phyloP scores from a whole-genome alignment of 495 filamentous ascomycete species.

The Cudoniella acicularis region DNA sequence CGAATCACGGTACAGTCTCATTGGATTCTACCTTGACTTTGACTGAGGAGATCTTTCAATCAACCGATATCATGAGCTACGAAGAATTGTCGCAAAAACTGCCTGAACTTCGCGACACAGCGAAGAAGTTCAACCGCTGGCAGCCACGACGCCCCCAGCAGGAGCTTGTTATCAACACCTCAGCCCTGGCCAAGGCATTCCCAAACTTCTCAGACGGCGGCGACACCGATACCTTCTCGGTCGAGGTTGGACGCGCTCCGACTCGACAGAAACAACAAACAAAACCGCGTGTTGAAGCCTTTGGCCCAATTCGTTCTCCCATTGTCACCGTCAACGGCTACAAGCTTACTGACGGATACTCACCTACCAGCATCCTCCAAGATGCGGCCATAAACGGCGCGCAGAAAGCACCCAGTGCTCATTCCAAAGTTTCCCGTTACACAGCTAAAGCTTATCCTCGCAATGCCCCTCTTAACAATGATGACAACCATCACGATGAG shows the following conservation, averaged over 20 bases:
- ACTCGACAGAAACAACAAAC: neutral
- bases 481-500: too few species aligned
- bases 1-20: constrained; percentile 25
- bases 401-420: too few species aligned
- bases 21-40: constrained; percentile 9
- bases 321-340: constrained; percentile 3
- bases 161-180: constrained; percentile 20
- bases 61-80: constrained; percentile 9
- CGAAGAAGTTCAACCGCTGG: constrained; percentile 25
- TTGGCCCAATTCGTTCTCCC: constrained; percentile 10
- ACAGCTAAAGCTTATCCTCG: too few species aligned
- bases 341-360: too few species aligned
- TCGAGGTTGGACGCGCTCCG: constrained; percentile 12
- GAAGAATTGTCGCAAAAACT: constrained; percentile 8
- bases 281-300: constrained; percentile 7
- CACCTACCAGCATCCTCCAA: too few species aligned
- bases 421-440: too few species aligned
- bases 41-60: constrained; percentile 12
- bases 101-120: constrained; percentile 22
- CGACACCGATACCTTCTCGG: constrained; percentile 8
- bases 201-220: constrained; percentile 20
- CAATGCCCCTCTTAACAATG: too few species aligned
- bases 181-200: constrained; percentile 18
- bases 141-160: neutral
- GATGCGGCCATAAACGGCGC: neutral